Evolutionary conservation across 2,329 filamentous ascomycete genomes (phyloP).

Genomic region (Paracorniculantispora psalliotae): DNA sequence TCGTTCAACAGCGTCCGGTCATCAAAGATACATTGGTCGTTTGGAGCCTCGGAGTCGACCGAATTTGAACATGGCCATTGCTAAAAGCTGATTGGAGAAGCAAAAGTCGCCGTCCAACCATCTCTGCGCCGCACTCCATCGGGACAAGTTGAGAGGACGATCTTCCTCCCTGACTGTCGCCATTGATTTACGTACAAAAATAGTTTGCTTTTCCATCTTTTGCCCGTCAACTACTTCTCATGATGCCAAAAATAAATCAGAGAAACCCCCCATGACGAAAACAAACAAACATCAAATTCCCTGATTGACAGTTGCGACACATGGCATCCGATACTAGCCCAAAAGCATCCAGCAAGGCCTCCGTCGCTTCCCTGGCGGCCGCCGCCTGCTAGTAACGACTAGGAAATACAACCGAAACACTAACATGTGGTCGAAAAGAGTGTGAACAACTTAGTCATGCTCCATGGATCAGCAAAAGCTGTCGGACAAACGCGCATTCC

Average conservation of each 20-base stretch:
- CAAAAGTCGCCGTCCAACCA: no score
- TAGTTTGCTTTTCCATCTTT: not conserved
- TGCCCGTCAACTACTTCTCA: not conserved
- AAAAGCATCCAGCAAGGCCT: not conserved
- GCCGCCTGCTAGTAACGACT: not conserved
- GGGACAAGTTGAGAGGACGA: no score
- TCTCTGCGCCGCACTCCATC: no score
- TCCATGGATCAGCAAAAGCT: not conserved
- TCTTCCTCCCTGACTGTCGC: not conserved
- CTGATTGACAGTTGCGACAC: not conserved
- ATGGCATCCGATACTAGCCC: not conserved
- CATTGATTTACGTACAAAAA: not conserved
- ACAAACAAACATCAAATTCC: not conserved
- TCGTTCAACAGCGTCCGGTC: not conserved
- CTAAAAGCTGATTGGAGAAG: no score
- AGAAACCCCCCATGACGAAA: not conserved
- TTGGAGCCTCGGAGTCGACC: no score
- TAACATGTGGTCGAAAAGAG: not conserved
- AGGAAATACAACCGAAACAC: not conserved
- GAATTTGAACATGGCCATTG: no score
- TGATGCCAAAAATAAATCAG: not conserved
- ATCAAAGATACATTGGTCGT: not conserved
- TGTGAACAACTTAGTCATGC: no score
- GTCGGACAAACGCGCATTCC: constrained; percentile 5
- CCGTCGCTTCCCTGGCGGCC: not conserved